Conservation (phyloP, 805 yeast species). For the Lipomyces starkeyi region DNA sequence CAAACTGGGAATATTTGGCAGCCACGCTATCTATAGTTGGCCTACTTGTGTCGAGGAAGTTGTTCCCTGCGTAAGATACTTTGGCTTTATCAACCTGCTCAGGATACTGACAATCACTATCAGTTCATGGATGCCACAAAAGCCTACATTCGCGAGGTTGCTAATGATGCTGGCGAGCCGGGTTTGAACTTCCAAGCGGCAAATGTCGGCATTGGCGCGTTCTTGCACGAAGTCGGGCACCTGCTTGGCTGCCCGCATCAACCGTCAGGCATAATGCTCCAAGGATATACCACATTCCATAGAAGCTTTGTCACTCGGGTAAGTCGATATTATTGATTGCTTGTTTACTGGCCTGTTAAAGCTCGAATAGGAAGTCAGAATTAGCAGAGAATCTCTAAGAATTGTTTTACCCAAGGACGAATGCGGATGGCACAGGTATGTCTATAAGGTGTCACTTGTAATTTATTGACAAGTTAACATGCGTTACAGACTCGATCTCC, state of each 20-base stretch:
- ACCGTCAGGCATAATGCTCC: conserved; percentile 84
- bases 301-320: conserved; percentile 70
- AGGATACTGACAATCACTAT: conserved; percentile 19
- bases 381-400: conserved; percentile 49
- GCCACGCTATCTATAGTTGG: conserved; percentile 91
- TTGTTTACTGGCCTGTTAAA: neutral
- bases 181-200: conserved; percentile 90
- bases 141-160: conserved; percentile 72
- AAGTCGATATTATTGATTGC: conserved; percentile 53
- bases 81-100: neutral
- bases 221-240: conserved; percentile 95
- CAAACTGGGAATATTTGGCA: conserved; percentile 88
- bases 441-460: neutral
- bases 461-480: neutral
- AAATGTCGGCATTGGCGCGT: conserved; percentile 87
- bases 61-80: conserved; percentile 48
- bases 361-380: conserved; percentile 7
- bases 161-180: conserved; percentile 85
- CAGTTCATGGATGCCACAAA: conserved; percentile 74
- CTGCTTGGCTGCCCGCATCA: conserved; percentile 91
- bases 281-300: conserved; percentile 82
- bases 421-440: conserved; percentile 79
- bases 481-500: conserved; percentile 58
- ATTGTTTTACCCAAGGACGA: conserved; percentile 58
- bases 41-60: conserved; percentile 81